Evolutionary conservation across 495 filamentous ascomycete genomes (phyloP).

Genomic region (Xylaria telfairii): DNA sequence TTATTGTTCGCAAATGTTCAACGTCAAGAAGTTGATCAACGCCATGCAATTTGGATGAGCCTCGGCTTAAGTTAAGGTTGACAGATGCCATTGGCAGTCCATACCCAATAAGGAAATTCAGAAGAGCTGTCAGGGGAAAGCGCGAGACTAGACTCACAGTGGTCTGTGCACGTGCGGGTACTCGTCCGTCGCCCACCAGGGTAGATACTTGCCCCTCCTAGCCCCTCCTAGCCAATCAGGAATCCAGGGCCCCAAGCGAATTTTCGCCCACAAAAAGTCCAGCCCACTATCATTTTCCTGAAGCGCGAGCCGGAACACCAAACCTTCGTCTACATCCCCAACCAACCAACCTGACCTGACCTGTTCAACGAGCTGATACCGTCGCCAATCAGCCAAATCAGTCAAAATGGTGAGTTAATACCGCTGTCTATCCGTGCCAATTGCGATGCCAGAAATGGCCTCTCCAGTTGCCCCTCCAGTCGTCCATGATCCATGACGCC

Average conservation of each 20-base stretch:
- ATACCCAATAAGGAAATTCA: neutral
- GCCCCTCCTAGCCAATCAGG: slow-evolving; percentile 19
- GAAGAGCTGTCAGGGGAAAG: too few relatives aligned
- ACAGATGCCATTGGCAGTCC: neutral
- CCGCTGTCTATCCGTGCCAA: slow-evolving; percentile 22
- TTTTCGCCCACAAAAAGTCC: slow-evolving; percentile 39
- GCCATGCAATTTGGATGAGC: neutral
- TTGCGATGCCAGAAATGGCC: slow-evolving; percentile 40
- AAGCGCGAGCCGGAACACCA: slow-evolving; percentile 34
- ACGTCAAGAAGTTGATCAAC: neutral
- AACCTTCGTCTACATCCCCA: slow-evolving; percentile 26
- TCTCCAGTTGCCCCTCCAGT: slow-evolving; percentile 37
- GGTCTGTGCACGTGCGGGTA: slow-evolving; percentile 15
- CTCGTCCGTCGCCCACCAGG: slow-evolving; percentile 40
- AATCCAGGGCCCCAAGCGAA: slow-evolving; percentile 31
- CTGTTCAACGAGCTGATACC: slow-evolving; percentile 44
- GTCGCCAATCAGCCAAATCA: slow-evolving; percentile 49
- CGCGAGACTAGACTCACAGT: neutral
- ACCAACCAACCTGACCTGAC: slow-evolving; percentile 35
- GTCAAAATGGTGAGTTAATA: slow-evolving; percentile 66
- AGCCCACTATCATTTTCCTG: slow-evolving; percentile 34
- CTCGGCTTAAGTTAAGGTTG: slow-evolving; percentile 5
- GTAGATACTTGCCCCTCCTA: too few relatives aligned
- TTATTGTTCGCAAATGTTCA: neutral
- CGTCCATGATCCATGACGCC: too few relatives aligned